Base-by-base conservation (phyloP, 2,329 filamentous ascomycete genomes). In the Exophiala spinifera region DNA sequence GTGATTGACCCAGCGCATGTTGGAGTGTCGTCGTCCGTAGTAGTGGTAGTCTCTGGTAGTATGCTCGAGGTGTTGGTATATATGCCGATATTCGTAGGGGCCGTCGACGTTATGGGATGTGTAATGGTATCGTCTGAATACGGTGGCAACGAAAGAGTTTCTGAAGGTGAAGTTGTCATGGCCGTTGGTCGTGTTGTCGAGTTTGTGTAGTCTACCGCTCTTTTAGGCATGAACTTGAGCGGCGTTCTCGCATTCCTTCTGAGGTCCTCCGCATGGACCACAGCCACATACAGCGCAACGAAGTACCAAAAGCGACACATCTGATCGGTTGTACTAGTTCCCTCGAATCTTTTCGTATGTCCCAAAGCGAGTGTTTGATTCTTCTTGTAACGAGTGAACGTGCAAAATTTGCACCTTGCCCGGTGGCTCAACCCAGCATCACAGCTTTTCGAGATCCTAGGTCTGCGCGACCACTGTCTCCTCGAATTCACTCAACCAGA, bases 1-100 rank as follows among this genome's bases (percentile, higher is more conserved):
- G 60, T 62, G 23, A 60, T 47, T 11, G 50, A 59, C 23, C 59
- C 59, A 19, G 52, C 51, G 43, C 57, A 61, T 50, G 57, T 46
- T 28, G 57, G 33, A 15, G 46, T 37, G 3, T 52, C 36, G 3
- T 52, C 36, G 10, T 47, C 51, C 21, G 53, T 40, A 37, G 20
- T 19, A 23, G 54, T 52, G 31, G 37, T 19, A 44, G 28, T 31
- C 28, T 39, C 31, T 21, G 31, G 17, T 28, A 15, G 13, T 44
- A 25, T 46, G 13, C 17, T 21, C 4, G 37, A 43, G 1, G 19
- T 14, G 37, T 49, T 54, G 4, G 51, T 54, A 21, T 45, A 49
- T 46, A 28, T 17, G 7, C 51, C 46, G 25, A 46, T 42, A 31
- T 15, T 15, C 36, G 17, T 39, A 19, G 8, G n/a, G 13, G 36